These are phyloP conservation scores for Afroboletus lepidellus DNA, from an alignment of 1,284 basidiomycete genomes.

Conservation along the genomic window DNA sequence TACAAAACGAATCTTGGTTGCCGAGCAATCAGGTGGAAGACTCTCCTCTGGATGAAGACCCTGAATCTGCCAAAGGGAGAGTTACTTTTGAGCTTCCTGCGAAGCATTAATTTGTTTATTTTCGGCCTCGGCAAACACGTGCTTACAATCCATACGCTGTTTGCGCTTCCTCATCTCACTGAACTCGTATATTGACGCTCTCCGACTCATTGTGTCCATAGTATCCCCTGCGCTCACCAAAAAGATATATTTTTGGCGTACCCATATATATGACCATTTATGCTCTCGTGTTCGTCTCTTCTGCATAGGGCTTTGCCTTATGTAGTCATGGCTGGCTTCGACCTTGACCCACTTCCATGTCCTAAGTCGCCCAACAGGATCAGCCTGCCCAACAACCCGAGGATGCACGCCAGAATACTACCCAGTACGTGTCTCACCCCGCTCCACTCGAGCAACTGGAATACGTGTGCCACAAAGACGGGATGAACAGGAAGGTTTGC, in stretches of 20 bases:
- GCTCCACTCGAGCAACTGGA: constrained; percentile 34
- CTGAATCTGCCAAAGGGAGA: constrained; percentile 13
- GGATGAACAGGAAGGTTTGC: constrained; percentile 20
- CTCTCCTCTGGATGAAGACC: constrained; percentile 15
- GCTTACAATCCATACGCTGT: not conserved
- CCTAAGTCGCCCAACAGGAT: not conserved
- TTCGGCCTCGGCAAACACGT: not conserved
- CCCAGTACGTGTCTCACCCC: constrained; percentile 20
- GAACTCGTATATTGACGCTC: not conserved
- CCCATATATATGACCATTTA: not conserved
- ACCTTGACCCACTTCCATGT: not conserved
- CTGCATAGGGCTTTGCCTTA: constrained; percentile 4
- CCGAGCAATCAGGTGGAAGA: constrained; percentile 6
- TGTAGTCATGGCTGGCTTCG: constrained; percentile 11
- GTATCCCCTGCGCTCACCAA: not conserved
- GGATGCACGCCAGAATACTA: constrained; percentile 13
- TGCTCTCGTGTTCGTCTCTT: constrained; percentile 3
- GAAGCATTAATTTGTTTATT: constrained; percentile 11
- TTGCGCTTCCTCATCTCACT: not conserved
- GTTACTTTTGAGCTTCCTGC: constrained; percentile 19
- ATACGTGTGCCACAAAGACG: constrained; percentile 25
- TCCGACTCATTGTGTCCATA: constrained; percentile 15
- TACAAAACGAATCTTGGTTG: constrained; percentile 21
- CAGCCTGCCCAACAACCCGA: constrained; percentile 9
- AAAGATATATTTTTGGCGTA: constrained; percentile 3